Conservation (phyloP, 805 yeast genomes). For the Cyberlindnera maritima region DNA sequence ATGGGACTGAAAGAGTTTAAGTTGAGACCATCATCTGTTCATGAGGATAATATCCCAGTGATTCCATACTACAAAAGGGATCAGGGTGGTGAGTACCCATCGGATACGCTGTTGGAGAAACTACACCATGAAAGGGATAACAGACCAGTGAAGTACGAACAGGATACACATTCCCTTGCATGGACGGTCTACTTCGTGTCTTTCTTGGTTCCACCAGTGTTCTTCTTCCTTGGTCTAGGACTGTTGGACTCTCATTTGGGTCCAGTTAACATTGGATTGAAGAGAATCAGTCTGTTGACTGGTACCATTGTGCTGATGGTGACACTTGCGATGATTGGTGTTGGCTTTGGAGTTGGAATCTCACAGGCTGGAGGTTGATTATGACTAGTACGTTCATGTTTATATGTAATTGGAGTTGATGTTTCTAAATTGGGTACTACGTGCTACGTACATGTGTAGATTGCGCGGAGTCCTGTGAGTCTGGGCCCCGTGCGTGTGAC, state of each 20-base stretch:
- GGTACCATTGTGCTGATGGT: constrained; percentile 19
- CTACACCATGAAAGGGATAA: constrained; percentile 16
- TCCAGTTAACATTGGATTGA: constrained; percentile 8
- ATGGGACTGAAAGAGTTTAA: constrained; percentile 12
- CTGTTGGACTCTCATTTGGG: constrained; percentile 20
- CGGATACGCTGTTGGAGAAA: constrained; percentile 18
- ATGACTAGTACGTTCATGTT: too few species aligned
- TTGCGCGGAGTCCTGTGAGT: too few species aligned
- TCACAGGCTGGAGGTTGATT: constrained; percentile 6
- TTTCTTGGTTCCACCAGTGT: constrained; percentile 28
- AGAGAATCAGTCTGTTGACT: constrained; percentile 20
- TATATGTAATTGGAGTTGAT: not conserved
- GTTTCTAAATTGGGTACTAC: too few species aligned
- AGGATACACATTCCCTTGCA: constrained; percentile 1
- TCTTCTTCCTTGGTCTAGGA: constrained; percentile 29
- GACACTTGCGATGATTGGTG: constrained; percentile 39
- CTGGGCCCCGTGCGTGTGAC: too few species aligned
- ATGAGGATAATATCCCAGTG: not conserved
- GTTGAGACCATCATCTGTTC: constrained; percentile 6
- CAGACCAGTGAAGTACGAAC: constrained; percentile 7
- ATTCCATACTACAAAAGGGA: constrained; percentile 2
- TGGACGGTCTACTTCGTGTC: constrained; percentile 16
- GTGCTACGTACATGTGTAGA: too few species aligned
- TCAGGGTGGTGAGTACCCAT: constrained; percentile 4
- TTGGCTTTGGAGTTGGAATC: constrained; percentile 46